These are phyloP conservation scores for Pholiota conissans DNA, from an alignment of 768 basidiomycete species.

Conservation along the genomic window DNA sequence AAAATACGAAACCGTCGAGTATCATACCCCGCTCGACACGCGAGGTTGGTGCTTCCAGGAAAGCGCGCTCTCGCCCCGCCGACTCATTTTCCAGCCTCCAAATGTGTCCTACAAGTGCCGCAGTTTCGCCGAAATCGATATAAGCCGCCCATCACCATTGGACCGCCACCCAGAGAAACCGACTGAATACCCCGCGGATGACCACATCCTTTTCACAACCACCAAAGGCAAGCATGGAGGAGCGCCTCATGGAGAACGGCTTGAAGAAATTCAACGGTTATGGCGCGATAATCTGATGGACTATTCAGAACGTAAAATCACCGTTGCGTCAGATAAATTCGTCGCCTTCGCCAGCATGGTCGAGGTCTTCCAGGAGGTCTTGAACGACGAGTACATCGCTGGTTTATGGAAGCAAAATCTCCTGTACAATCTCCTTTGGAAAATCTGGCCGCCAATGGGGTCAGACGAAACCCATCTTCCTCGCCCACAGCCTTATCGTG, in stretches of 20 bases:
- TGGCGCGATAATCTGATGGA: background rate
- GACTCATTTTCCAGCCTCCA: constrained; percentile 5
- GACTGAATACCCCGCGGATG: background rate
- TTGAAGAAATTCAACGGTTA: background rate
- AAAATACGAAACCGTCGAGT: background rate
- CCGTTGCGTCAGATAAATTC: background rate
- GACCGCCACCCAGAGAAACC: background rate
- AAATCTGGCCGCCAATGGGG: background rate
- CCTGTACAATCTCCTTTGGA: background rate
- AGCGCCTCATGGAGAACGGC: background rate
- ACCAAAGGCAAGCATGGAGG: background rate
- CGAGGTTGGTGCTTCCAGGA: constrained; percentile 9
- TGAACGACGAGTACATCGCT: constrained; percentile 2
- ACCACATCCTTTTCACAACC: background rate
- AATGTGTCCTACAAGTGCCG: constrained; percentile 2
- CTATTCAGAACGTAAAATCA: background rate
- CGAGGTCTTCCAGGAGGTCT: background rate
- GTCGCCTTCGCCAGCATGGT: background rate
- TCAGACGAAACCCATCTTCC: background rate
- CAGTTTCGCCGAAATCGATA: background rate
- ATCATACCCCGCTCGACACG: background rate
- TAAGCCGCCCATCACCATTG: background rate
- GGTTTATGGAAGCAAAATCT: background rate
- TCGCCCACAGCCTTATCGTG: constrained; percentile 2
- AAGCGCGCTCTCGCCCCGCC: constrained; percentile 3